Percentiles rank a stretch among this genome's conserved stretches.
Evolutionary conservation across 148 eudicot genomes (phyloP).

Genomic region (Cornus florida): DNA sequence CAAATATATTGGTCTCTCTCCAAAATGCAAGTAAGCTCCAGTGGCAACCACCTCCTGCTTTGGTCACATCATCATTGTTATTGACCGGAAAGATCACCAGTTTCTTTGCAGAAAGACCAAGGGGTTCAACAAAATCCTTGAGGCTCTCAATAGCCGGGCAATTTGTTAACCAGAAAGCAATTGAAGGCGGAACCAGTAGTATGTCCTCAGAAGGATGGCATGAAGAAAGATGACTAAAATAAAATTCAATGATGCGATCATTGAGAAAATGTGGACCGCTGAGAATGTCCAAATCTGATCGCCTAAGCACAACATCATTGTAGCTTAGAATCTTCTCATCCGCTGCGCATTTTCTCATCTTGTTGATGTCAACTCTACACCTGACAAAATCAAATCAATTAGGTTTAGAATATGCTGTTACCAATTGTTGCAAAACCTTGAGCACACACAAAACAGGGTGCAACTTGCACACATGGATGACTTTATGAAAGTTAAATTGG

Average conservation of each 20-base stretch:
- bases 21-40: constrained; percentile 85
- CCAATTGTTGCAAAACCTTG: not conserved
- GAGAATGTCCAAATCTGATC: constrained; percentile 80
- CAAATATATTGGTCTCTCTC: constrained; percentile 49
- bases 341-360: constrained; percentile 39
- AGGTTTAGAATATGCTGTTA: not conserved
- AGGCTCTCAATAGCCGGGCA: constrained; percentile 61
- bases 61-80: constrained; percentile 55
- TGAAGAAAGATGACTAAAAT: constrained; percentile 66
- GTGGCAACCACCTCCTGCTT: constrained; percentile 74
- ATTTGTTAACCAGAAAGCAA: constrained; percentile 79
- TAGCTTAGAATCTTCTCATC: constrained; percentile 80
- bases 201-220: constrained; percentile 53
- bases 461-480: not conserved
- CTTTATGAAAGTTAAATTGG: not conserved
- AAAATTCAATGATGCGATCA: constrained; percentile 85
- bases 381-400: constrained; percentile 1
- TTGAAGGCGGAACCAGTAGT: constrained; percentile 71
- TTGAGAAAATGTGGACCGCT: constrained; percentile 70
- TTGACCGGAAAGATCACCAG: constrained; percentile 73
- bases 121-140: constrained; percentile 58
- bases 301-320: constrained; percentile 80
- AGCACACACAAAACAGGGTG: not conserved
- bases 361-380: not conserved
- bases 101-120: constrained; percentile 47